Percentiles rank a stretch among this genome's conserved stretches.
Conservation (phyloP, 164 flowering plant genomes). For the Stephania cephalantha region DNA sequence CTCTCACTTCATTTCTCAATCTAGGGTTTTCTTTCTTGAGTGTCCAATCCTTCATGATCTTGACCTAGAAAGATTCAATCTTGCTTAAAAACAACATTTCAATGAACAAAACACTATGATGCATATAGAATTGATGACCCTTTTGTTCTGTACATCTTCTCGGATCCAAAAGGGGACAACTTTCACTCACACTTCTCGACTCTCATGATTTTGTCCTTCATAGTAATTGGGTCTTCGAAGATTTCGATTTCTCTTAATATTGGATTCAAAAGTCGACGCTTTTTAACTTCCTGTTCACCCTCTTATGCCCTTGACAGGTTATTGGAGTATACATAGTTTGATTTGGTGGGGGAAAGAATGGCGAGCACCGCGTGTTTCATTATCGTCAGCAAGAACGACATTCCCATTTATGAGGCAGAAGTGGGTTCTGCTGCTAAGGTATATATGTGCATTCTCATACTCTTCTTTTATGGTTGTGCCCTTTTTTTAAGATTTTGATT, state of each 20-base stretch:
- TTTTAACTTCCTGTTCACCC: not conserved
- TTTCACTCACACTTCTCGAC: too few species aligned
- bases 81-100: too few species aligned
- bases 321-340: slow-evolving; percentile 7
- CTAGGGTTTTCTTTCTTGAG: too few species aligned
- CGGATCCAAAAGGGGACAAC: too few species aligned
- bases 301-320: not conserved
- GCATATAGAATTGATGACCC: too few species aligned
- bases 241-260: not conserved
- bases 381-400: slow-evolving; percentile 81
- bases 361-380: slow-evolving; percentile 81
- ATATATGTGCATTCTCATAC: slow-evolving; percentile 23
- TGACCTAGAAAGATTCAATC: too few species aligned
- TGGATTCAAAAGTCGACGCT: not conserved
- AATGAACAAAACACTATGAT: too few species aligned
- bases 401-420: slow-evolving; percentile 94
- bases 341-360: slow-evolving; percentile 32
- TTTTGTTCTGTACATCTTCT: too few species aligned
- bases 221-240: not conserved
- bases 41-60: too few species aligned
- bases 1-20: too few species aligned
- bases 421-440: slow-evolving; percentile 70
- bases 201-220: not conserved
- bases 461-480: not conserved
- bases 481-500: too few species aligned